phyloP scores from a whole-genome alignment of 106 monocot genomes.

The Dioscorea dumetorum region DNA sequence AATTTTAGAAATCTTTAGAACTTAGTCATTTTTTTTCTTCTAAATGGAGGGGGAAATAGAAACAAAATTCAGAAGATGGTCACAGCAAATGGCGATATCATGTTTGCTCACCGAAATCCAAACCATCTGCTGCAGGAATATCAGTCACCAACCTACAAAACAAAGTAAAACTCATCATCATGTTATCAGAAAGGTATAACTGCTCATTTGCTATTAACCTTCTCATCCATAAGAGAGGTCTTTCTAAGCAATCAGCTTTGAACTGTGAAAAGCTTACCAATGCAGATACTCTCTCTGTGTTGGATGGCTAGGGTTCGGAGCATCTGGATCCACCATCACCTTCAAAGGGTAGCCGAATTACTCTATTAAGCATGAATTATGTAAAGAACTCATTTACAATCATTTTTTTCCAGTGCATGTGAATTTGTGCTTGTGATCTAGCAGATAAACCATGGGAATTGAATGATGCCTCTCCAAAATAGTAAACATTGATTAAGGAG shows the following conservation, averaged over 20 bases:
- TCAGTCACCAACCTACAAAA: slow-evolving; percentile 23
- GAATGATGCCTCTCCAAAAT: too few species aligned
- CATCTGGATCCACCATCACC: slow-evolving; percentile 59
- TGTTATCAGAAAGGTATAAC: not conserved
- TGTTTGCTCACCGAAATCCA: slow-evolving; percentile 13
- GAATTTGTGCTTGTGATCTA: not conserved
- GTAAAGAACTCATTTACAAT: not conserved
- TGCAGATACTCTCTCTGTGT: slow-evolving; percentile 48
- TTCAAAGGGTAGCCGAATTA: slow-evolving; percentile 3
- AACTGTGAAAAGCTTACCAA: slow-evolving; percentile 17
- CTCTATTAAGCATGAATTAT: not conserved
- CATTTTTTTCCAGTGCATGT: not conserved
- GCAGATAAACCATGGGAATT: too few species aligned
- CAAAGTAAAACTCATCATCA: not conserved
- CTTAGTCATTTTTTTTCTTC: too few species aligned
- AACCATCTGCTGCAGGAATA: slow-evolving; percentile 18
- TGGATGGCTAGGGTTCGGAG: slow-evolving; percentile 55
- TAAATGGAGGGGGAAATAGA: too few species aligned
- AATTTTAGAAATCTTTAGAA: too few species aligned
- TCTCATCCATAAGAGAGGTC: not conserved
- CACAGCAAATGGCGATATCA: not conserved
- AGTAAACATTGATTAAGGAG: too few species aligned
- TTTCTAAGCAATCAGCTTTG: too few species aligned
- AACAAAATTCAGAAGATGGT: not conserved
- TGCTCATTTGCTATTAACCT: not conserved